Percentiles rank a stretch among this genome's conserved stretches.
phyloP scores from a whole-genome alignment of 305 asterid species.

The Fraxinus xanthoxyloides region DNA sequence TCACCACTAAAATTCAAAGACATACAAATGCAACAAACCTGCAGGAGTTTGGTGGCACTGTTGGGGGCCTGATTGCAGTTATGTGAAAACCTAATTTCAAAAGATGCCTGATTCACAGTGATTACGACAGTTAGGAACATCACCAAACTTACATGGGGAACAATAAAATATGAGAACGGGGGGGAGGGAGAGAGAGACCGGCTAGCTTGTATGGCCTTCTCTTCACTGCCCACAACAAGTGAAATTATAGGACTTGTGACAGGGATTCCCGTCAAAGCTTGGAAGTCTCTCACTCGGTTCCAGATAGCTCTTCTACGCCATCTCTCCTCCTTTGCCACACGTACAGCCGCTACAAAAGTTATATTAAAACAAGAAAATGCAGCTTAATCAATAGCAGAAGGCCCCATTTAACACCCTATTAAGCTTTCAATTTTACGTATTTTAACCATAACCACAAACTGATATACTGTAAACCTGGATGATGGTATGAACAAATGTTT shows the following conservation, averaged over 20 bases:
- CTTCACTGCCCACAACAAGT: constrained; percentile 78
- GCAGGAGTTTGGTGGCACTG: constrained; percentile 97
- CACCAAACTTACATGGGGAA: neutral
- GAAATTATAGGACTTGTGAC: constrained; percentile 86
- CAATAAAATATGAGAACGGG: neutral
- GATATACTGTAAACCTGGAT: neutral
- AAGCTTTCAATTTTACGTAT: neutral
- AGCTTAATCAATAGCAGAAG: neutral
- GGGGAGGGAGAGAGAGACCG: constrained; percentile 37
- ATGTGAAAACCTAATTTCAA: constrained; percentile 73
- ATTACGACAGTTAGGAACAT: constrained; percentile 19
- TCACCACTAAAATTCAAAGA: neutral
- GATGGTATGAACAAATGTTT: neutral
- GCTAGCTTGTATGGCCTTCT: constrained; percentile 90
- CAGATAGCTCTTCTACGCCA: constrained; percentile 83
- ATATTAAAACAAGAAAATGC: neutral
- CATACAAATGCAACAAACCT: constrained; percentile 46
- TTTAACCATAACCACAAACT: neutral
- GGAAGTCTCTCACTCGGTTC: constrained; percentile 72
- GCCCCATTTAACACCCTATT: neutral
- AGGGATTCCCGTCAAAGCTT: constrained; percentile 68
- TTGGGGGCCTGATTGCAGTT: constrained; percentile 93
- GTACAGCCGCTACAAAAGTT: constrained; percentile 70
- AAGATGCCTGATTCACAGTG: constrained; percentile 68
- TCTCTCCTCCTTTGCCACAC: constrained; percentile 72